phyloP scores from a whole-genome alignment of 2,329 filamentous ascomycete species.

The Monosporascus sp. region DNA sequence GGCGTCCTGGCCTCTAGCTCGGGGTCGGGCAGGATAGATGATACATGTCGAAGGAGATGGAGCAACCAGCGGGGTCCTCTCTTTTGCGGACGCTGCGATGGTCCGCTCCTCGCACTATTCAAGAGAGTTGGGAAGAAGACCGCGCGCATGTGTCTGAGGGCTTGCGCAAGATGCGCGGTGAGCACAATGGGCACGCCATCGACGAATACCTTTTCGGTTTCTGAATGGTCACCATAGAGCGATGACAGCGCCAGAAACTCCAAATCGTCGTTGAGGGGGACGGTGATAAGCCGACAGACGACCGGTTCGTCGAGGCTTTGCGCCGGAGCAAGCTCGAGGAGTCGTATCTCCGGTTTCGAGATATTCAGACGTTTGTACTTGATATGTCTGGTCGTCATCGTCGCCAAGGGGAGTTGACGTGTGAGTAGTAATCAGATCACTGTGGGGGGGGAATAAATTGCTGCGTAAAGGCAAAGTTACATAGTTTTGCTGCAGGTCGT shows the following conservation, averaged over 20 bases:
- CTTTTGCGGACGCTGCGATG: background rate
- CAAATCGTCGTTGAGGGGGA: conserved; percentile 15
- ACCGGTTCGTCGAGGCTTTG: conserved; percentile 22
- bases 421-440: background rate
- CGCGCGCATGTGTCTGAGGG: conserved; percentile 27
- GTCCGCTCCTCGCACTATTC: background rate
- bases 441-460: background rate
- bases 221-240: conserved; percentile 8
- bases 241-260: conserved; percentile 10
- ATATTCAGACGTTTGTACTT: conserved; percentile 15
- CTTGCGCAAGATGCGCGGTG: conserved; percentile 23
- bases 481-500: background rate
- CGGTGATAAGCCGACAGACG: conserved; percentile 28
- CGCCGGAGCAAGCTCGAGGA: conserved; percentile 28
- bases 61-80: conserved; percentile 5
- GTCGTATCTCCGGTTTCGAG: conserved; percentile 24
- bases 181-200: conserved; percentile 22
- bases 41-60: conserved; percentile 5
- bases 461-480: background rate
- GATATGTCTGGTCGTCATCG: background rate
- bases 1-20: background rate
- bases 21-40: conserved; percentile 2
- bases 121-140: conserved; percentile 26
- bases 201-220: conserved; percentile 25
- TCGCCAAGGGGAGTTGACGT: background rate